Evolutionary conservation across 2,329 filamentous ascomycete genomes (phyloP).

Genomic region (Colletotrichum shisoi): DNA sequence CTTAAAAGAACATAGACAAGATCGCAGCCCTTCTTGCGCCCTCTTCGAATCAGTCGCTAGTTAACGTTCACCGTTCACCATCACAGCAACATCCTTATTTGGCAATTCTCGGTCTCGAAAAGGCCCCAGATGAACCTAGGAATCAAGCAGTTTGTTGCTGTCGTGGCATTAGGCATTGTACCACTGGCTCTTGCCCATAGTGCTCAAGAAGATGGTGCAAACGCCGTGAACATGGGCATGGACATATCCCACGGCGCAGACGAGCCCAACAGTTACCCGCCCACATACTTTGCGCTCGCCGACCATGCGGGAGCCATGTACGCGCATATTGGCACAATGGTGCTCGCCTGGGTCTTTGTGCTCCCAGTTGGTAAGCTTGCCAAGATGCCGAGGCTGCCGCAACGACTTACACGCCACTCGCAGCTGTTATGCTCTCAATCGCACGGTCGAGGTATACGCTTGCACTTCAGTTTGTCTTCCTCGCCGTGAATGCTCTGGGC

Average conservation of each 20-base stretch:
- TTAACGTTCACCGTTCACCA: not conserved
- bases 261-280: conserved; percentile 47
- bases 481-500: conserved; percentile 69
- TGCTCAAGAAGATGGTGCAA: conserved; percentile 40
- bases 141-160: not conserved
- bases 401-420: conserved; percentile 21
- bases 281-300: conserved; percentile 67
- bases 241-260: conserved; percentile 31
- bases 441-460: conserved; percentile 79
- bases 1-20: not conserved
- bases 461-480: conserved; percentile 71
- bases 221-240: conserved; percentile 36
- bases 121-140: conserved; percentile 8
- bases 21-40: not conserved
- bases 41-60: not conserved
- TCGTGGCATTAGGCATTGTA: conserved; percentile 17
- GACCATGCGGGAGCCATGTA: conserved; percentile 67
- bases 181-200: conserved; percentile 29
- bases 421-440: conserved; percentile 86
- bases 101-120: not conserved
- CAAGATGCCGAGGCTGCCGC: conserved; percentile 6
- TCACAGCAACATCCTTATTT: not conserved
- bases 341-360: conserved; percentile 74
- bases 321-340: conserved; percentile 75
- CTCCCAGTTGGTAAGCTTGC: conserved; percentile 72